Evolutionary conservation across 352 stramenopile species (phyloP), one percentile per base, ranked within the genome.

Genomic region (Elongisporangium undulatum): DNA sequence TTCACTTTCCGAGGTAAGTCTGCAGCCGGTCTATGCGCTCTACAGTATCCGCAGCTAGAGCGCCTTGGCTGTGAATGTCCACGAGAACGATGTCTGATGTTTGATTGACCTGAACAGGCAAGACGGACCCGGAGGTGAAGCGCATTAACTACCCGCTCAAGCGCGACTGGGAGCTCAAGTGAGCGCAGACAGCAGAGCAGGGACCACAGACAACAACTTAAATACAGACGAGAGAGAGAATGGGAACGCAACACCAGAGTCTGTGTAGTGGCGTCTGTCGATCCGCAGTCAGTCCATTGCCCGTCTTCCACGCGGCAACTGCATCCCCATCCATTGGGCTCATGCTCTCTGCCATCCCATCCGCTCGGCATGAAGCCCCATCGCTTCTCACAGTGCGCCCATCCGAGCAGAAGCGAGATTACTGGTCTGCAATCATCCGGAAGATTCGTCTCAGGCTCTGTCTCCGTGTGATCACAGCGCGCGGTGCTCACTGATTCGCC

Each of bases 1-100:
- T 83, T 92, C 64, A 92, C 82, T 10, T 94, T 92, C 68, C 85
- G 85, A 41, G 85, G 82, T 90, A 64, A 63, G 78, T 84, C 8
- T 41, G 5, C 29, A 9, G n/a, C n/a, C n/a, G n/a, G n/a, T n/a
- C n/a, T n/a, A n/a, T n/a, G n/a, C n/a, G n/a, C n/a, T n/a, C n/a
- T n/a, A n/a, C n/a, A n/a, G n/a, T n/a, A n/a, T n/a, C n/a, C n/a
- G n/a, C n/a, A n/a, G n/a, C n/a, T n/a, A n/a, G n/a, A n/a, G n/a
- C n/a, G n/a, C n/a, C n/a, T n/a, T n/a, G n/a, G n/a, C n/a, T n/a
- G n/a, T n/a, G n/a, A n/a, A n/a, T n/a, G n/a, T n/a, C n/a, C n/a
- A n/a, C n/a, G n/a, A n/a, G n/a, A n/a, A n/a, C n/a, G n/a, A n/a
- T n/a, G 58, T 55, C 2, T 26, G 5, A 26, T 7, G 49, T 5